phyloP scores from a whole-genome alignment of 371 early-diverging fungal species.

The Rhizopus stolonifer region DNA sequence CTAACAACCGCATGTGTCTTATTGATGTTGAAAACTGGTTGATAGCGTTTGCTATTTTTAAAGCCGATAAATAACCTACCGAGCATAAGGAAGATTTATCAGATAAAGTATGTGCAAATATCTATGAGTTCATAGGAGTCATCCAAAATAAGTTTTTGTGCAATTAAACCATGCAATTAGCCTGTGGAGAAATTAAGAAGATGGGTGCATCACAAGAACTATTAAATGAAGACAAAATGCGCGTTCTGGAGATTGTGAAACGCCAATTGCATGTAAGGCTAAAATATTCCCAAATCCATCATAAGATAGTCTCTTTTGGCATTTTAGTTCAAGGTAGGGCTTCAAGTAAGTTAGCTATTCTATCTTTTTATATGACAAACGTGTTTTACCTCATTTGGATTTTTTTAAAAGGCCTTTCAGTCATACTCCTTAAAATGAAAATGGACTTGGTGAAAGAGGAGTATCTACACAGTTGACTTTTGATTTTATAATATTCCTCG shows the following conservation, averaged over 20 bases:
- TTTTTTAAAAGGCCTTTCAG: background rate
- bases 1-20: slow-evolving; percentile 1
- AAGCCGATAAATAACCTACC: slow-evolving; percentile 3
- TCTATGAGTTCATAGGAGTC: background rate
- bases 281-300: background rate
- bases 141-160: background rate
- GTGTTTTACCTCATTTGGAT: background rate
- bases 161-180: slow-evolving; percentile 1
- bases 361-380: background rate
- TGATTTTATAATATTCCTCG: too few relatives aligned
- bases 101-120: background rate
- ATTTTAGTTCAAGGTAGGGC: slow-evolving; percentile 5
- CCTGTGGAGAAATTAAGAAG: slow-evolving; percentile 6
- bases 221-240: background rate
- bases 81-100: background rate
- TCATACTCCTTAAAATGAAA: background rate
- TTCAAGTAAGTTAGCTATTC: background rate
- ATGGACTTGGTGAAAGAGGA: background rate
- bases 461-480: too few relatives aligned
- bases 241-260: slow-evolving; percentile 4
- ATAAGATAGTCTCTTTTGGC: slow-evolving; percentile 2
- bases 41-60: slow-evolving; percentile 2
- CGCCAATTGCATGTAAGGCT: background rate
- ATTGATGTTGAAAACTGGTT: slow-evolving; percentile 5
- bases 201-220: background rate